Percentiles rank a stretch among this genome's conserved stretches.
These are phyloP conservation scores for Globisporangium radiosum DNA, from an alignment of 352 stramenopile genomes.

Conservation along the genomic window DNA sequence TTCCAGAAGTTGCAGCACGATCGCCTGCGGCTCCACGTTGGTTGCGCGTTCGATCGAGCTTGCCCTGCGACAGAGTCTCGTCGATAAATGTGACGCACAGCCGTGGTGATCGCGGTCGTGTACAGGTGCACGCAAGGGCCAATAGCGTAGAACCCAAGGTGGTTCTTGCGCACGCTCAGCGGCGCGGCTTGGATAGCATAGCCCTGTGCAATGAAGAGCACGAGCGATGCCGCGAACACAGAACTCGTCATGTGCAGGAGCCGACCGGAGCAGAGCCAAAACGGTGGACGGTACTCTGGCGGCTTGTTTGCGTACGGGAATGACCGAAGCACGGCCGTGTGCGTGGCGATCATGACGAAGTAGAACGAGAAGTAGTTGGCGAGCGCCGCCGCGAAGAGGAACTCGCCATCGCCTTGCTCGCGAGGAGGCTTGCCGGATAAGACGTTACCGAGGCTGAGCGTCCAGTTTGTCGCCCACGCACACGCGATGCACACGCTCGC, in stretches of 20 bases:
- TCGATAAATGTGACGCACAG: slow-evolving; percentile 15
- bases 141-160: slow-evolving; percentile 21
- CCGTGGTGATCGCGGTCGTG: slow-evolving; percentile 16
- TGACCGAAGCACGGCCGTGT: neutral
- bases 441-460: neutral
- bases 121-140: slow-evolving; percentile 13
- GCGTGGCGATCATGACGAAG: neutral
- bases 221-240: neutral
- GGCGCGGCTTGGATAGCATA: neutral
- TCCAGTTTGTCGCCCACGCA: neutral
- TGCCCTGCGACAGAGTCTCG: slow-evolving; percentile 9
- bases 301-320: neutral
- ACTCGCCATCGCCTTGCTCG: neutral
- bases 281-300: neutral
- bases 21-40: neutral
- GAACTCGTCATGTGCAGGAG: neutral
- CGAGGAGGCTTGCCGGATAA: neutral
- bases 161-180: neutral
- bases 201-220: neutral
- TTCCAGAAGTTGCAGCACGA: slow-evolving; percentile 9
- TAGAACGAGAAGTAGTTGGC: neutral
- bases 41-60: neutral
- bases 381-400: neutral
- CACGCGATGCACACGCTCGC: neutral
- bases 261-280: neutral